Percentiles rank a stretch among this genome's conserved stretches.
Evolutionary conservation across 495 filamentous ascomycete genomes (phyloP).

Genomic region (Penicillium herquei): DNA sequence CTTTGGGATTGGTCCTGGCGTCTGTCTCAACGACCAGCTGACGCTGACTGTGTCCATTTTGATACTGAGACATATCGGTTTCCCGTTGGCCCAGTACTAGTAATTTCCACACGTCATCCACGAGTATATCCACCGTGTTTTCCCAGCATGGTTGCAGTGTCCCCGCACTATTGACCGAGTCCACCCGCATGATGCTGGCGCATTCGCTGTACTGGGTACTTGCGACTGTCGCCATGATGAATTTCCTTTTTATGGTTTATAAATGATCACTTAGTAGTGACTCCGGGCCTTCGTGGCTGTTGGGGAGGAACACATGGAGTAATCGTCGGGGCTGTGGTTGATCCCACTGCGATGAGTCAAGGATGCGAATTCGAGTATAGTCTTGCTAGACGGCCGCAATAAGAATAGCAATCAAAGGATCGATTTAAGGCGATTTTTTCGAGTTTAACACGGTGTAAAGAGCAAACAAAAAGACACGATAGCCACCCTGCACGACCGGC

Average conservation of each 20-base stretch:
- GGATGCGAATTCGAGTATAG: neutral
- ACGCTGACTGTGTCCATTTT: neutral
- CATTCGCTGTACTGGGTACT: neutral
- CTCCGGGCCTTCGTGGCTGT: slow-evolving; percentile 9
- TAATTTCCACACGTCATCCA: slow-evolving; percentile 17
- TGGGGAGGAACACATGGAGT: slow-evolving; percentile 21
- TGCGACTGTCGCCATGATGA: slow-evolving; percentile 18
- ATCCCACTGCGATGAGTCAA: slow-evolving; percentile 12
- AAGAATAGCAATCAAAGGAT: neutral
- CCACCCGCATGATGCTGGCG: neutral
- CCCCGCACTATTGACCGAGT: neutral
- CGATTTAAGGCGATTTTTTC: neutral
- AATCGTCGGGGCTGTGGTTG: slow-evolving; percentile 6
- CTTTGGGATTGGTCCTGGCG: neutral
- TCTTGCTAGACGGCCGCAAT: neutral
- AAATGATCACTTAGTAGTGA: slow-evolving; percentile 12
- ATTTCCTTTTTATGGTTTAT: neutral
- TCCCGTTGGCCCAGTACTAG: neutral
- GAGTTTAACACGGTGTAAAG: neutral
- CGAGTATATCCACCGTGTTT: slow-evolving; percentile 6
- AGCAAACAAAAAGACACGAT: slow-evolving; percentile 6
- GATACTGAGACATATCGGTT: neutral
- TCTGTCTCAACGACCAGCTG: slow-evolving; percentile 7
- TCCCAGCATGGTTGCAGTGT: slow-evolving; percentile 2
- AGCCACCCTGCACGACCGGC: slow-evolving; percentile 25